Base-by-base conservation (phyloP, 805 yeast genomes). In the Metschnikowia noctiluminum region DNA sequence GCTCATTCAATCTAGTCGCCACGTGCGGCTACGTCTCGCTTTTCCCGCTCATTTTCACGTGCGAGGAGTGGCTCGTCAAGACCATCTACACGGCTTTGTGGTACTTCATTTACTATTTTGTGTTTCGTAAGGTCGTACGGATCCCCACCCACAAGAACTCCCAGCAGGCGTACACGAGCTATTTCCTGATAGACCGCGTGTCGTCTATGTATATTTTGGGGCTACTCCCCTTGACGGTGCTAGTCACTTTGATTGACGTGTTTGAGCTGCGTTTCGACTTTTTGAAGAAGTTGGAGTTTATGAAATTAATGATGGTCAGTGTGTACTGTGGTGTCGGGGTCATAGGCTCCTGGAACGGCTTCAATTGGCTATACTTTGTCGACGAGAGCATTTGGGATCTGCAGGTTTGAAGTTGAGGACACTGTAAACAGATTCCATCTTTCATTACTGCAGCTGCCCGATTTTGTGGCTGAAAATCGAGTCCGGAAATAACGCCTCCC, bases 271-370 rank as follows among this genome's bases (percentile, higher is more conserved):
- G 73, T 51, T 81, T 51, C 57, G 77, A 65, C 50, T 43, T 82
- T 1, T 70, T 88, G 51, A 77, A 78, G 46, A 79, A 73, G 56
- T 77, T 81, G 50, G 88, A 89, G 65, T 92, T 90, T 61, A 67
- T 88, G 49, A 81, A 88, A 41, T 73, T 92, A 55, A 89, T 94
- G 89, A 69, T 82, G 10, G 79, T 89, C 49, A 88, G 96, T 54
- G 84, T 89, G 7, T 92, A 92, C 67, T 89, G 97, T 65, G 81
- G 89, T 0, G 51, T 88, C 14, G 99, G 99, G 3, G 82, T 94
- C 7, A 73, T 91, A 8, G 76, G 88, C 40, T 81, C 96, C 43
- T 94, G 96, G 96, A 78, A 85, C 54, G 94, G 95, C 7, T 79
- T 90, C 56, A 82, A 87, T 51, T 91, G 96, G 96, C 69, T 87